Base-by-base conservation (phyloP, 1,284 basidiomycete species). In the Sanghuangporus baumii region DNA sequence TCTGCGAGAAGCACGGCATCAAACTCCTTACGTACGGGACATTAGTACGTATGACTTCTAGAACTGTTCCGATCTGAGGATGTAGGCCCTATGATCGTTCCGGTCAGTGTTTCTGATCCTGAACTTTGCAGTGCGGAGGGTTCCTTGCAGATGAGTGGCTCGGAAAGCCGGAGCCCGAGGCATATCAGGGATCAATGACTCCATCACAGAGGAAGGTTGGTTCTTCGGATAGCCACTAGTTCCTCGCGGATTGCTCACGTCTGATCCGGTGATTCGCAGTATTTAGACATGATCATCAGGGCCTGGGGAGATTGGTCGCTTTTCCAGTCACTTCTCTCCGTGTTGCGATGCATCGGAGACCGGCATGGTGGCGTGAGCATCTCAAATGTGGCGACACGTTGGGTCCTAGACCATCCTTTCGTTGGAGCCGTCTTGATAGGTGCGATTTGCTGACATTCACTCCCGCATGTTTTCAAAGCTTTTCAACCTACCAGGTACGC, bases 11-110 rank as follows among this genome's bases (percentile, higher is more conserved):
- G 68, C 87, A 93, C 69, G 78, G 78, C 47, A 72, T 93, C 60
- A 91, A 90, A 69, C 77, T 93, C 41, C 74, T 93, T 43, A 91
- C 91, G 36, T 93, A 93, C 70, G 91, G 90, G 14, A 89, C 89
- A 0, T 71, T 93, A 67, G 91, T 91, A 67, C 66, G 85, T 75
- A 31, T 12, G 9, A 47, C 20, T 20, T 51, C 40, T 12, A 61
- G 50, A 48, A 50, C 37, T 36, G 52, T 51, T 23, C 62, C 12
- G 67, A 66, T 23, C 59, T 31, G 60, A 36, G 37, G 50, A 23
- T 36, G 47, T n/a, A n/a, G 23, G 11, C 14, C 18, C 34, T 37
- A 34, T 31, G 52, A 54, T 31, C n/a, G 52, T 48, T 5, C 36
- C 55, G 23, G 67, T 58, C 66, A 62, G 66, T 31, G 48, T 55